phyloP scores from a whole-genome alignment of 148 eudicot genomes.

The Chenopodium album region DNA sequence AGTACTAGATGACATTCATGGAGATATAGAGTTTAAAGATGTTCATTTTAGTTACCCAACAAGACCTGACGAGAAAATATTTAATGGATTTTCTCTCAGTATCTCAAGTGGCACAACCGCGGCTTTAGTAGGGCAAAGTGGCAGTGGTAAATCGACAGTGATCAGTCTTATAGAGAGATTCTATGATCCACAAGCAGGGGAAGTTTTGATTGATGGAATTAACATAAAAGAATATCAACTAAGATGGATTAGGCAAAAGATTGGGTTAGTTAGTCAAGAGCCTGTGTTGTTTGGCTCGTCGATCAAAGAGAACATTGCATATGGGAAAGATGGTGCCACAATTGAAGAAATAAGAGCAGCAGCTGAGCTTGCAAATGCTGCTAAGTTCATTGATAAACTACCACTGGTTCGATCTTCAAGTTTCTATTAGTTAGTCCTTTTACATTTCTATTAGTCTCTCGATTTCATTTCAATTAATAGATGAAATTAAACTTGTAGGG shows the following conservation, averaged over 20 bases:
- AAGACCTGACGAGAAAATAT: conserved; percentile 54
- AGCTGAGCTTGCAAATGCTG: conserved; percentile 64
- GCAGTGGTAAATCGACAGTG: conserved; percentile 74
- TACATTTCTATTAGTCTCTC: no score
- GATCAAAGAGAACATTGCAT: conserved; percentile 63
- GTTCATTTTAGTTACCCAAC: conserved; percentile 64
- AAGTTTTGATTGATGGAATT: conserved; percentile 63
- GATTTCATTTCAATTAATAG: no score
- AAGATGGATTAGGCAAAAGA: conserved; percentile 62
- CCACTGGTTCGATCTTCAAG: conserved; percentile 46
- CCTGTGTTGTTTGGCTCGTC: conserved; percentile 60
- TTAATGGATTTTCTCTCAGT: conserved; percentile 48
- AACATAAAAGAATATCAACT: conserved; percentile 60
- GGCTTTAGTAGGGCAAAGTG: conserved; percentile 75
- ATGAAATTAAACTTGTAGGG: conserved; percentile 39
- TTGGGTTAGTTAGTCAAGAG: conserved; percentile 74
- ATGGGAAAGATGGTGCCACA: conserved; percentile 60
- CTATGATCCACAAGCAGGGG: conserved; percentile 65
- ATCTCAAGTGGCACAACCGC: conserved; percentile 60
- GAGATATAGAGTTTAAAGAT: conserved; percentile 54
- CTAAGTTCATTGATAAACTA: conserved; percentile 56
- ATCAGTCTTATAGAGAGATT: conserved; percentile 68
- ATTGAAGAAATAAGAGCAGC: conserved; percentile 56
- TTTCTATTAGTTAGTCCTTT: background rate
- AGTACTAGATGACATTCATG: conserved; percentile 52